Conservation (phyloP, 208 protist genomes). For the Eutreptiella sp. region DNA sequence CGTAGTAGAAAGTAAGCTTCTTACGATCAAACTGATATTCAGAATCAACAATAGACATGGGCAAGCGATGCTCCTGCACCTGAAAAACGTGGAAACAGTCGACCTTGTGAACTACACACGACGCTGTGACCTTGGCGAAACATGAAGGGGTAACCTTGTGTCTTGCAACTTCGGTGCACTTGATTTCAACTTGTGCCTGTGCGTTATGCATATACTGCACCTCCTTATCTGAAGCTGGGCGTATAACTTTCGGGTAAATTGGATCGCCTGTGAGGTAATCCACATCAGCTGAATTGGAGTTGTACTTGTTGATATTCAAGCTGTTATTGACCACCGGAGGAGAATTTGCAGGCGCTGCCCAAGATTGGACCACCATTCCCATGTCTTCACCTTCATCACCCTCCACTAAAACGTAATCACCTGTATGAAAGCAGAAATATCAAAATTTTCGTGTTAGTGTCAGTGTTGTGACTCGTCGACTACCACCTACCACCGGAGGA, state of each 20-base stretch:
- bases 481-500: too few relatives aligned
- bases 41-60: slow-evolving; percentile 53
- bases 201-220: slow-evolving; percentile 41
- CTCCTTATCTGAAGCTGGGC: slow-evolving; percentile 41
- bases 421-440: too few relatives aligned
- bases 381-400: slow-evolving; percentile 74
- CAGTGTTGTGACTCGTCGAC: too few relatives aligned
- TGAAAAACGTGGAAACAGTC: too few relatives aligned
- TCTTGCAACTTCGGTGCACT: slow-evolving; percentile 61
- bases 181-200: slow-evolving; percentile 61
- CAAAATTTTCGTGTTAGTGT: too few relatives aligned
- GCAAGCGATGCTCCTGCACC: slow-evolving; percentile 45
- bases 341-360: slow-evolving; percentile 49
- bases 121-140: too few relatives aligned
- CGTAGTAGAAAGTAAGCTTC: slow-evolving; percentile 76
- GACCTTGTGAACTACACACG: too few relatives aligned
- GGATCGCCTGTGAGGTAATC: slow-evolving; percentile 30
- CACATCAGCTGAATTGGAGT: not conserved
- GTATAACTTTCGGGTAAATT: slow-evolving; percentile 57
- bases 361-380: slow-evolving; percentile 69
- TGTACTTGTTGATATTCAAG: not conserved
- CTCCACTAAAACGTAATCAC: slow-evolving; percentile 67
- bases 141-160: too few relatives aligned
- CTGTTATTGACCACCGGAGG: not conserved
- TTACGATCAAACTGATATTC: slow-evolving; percentile 74